Conservation (phyloP, 2,329 filamentous ascomycete species). For the Chaetomiaceae sp. region DNA sequence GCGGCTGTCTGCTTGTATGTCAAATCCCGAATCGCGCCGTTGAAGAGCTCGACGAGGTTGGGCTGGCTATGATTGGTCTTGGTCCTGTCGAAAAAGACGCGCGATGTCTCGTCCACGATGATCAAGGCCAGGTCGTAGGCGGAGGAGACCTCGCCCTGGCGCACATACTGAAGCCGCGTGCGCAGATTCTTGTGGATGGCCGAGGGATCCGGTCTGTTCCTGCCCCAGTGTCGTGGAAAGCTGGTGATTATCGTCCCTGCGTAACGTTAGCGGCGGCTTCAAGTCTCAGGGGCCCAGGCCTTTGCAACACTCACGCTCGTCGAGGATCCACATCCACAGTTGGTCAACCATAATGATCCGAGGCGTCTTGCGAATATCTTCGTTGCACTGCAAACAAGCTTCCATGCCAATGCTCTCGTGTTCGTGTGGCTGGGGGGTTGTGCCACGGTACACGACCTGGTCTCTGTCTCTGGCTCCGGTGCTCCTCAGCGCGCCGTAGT, state of each 20-base stretch:
- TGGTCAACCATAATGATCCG: slow-evolving; percentile 32
- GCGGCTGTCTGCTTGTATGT: slow-evolving; percentile 37
- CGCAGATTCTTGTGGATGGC: slow-evolving; percentile 21
- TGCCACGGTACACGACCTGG: slow-evolving; percentile 39
- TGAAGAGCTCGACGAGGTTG: slow-evolving; percentile 38
- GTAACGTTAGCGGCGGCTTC: background rate
- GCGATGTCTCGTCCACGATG: slow-evolving; percentile 21
- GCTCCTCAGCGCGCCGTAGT: slow-evolving; percentile 28
- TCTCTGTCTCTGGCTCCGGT: slow-evolving; percentile 38
- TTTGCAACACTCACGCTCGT: slow-evolving; percentile 19
- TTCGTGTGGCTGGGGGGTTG: slow-evolving; percentile 25
- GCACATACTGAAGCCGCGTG: slow-evolving; percentile 7
- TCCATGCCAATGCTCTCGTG: slow-evolving; percentile 18
- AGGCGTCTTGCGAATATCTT: slow-evolving; percentile 27
- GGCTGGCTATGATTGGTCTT: slow-evolving; percentile 19
- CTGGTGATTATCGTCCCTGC: slow-evolving; percentile 29
- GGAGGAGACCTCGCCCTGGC: slow-evolving; percentile 12
- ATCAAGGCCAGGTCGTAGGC: slow-evolving; percentile 22
- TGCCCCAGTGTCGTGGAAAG: slow-evolving; percentile 38
- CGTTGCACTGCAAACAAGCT: slow-evolving; percentile 25
- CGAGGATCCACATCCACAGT: slow-evolving; percentile 32
- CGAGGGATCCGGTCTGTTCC: slow-evolving; percentile 27
- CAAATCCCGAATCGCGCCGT: slow-evolving; percentile 34
- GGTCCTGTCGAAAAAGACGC: slow-evolving; percentile 22
- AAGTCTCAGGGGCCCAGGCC: background rate